Percentiles rank a stretch among this genome's conserved stretches.
Evolutionary conservation across 768 basidiomycete genomes (phyloP).

Genomic region (Amanita muscaria): DNA sequence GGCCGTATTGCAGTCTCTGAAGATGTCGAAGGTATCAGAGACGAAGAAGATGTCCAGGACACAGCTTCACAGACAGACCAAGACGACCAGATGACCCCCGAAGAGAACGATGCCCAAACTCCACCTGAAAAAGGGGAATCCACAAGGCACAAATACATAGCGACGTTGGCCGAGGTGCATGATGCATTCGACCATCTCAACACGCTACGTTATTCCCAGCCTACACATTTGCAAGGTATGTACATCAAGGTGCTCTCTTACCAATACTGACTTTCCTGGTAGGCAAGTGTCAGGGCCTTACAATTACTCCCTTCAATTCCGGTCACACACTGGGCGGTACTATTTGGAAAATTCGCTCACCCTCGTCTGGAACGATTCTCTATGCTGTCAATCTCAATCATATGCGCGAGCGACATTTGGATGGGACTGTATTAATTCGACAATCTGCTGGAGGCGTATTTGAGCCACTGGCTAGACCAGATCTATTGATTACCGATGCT

Average conservation of each 20-base stretch:
- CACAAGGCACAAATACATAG: slow-evolving; percentile 51
- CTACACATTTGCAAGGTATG: slow-evolving; percentile 87
- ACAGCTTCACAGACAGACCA: slow-evolving; percentile 17
- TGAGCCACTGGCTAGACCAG: slow-evolving; percentile 82
- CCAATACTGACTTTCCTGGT: slow-evolving; percentile 5
- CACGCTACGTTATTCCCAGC: slow-evolving; percentile 90
- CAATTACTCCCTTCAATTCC: slow-evolving; percentile 90
- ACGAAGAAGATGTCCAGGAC: slow-evolving; percentile 63
- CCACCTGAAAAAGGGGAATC: slow-evolving; percentile 19
- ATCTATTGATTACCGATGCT: slow-evolving; percentile 90
- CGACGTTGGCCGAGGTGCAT: slow-evolving; percentile 78
- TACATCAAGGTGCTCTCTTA: slow-evolving; percentile 9
- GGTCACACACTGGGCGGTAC: slow-evolving; percentile 95
- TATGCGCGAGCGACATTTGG: slow-evolving; percentile 90
- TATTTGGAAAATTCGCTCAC: slow-evolving; percentile 98
- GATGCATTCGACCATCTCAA: slow-evolving; percentile 90
- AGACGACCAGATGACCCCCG: slow-evolving; percentile 15
- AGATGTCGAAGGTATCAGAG: slow-evolving; percentile 74
- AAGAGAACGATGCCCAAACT: slow-evolving; percentile 20
- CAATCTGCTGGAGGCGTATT: slow-evolving; percentile 70
- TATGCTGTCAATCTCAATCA: slow-evolving; percentile 96
- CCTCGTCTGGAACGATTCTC: slow-evolving; percentile 89
- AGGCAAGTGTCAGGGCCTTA: slow-evolving; percentile 89
- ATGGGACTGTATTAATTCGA: slow-evolving; percentile 83
- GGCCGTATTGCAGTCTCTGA: slow-evolving; percentile 86